A percentile compares a stretch with the other conserved stretches of the same genome.
Evolutionary conservation across 495 filamentous ascomycete species (phyloP).

Genomic region (Podospora comata): DNA sequence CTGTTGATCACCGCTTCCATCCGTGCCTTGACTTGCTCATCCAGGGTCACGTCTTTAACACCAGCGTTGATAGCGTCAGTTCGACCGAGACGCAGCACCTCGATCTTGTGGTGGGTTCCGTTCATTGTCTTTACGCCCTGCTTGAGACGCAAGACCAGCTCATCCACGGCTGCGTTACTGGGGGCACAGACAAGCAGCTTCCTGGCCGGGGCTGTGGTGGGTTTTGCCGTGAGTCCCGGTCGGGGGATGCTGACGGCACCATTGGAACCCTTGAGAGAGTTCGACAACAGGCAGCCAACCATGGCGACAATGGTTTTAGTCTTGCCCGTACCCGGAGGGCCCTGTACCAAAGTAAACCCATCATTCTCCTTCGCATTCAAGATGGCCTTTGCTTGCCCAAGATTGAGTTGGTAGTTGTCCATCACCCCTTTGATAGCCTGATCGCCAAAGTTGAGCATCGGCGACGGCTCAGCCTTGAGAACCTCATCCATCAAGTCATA

Average conservation of each 20-base stretch:
- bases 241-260: conserved; percentile 48
- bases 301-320: conserved; percentile 98
- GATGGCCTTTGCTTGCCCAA: conserved; percentile 88
- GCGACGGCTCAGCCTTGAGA: conserved; percentile 80
- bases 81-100: conserved; percentile 85
- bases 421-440: conserved; percentile 63
- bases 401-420: conserved; percentile 77
- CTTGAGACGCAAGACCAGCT: conserved; percentile 90
- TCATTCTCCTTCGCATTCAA: conserved; percentile 89
- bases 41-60: conserved; percentile 88
- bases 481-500: conserved; percentile 95
- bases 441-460: conserved; percentile 73
- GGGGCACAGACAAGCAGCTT: conserved; percentile 94
- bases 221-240: conserved; percentile 40
- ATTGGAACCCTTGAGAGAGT: conserved; percentile 48
- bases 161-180: conserved; percentile 96
- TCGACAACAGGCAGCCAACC: conserved; percentile 79
- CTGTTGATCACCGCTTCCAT: conserved; percentile 53
- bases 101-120: conserved; percentile 68
- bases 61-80: conserved; percentile 89
- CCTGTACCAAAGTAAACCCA: conserved; percentile 93
- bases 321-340: conserved; percentile 94
- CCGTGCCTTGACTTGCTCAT: conserved; percentile 79
- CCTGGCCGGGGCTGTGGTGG: conserved; percentile 47
- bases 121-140: conserved; percentile 75